Base-by-base conservation (phyloP, 2,329 filamentous ascomycete genomes). In the Dryadomyces quercus-mongolicae region DNA sequence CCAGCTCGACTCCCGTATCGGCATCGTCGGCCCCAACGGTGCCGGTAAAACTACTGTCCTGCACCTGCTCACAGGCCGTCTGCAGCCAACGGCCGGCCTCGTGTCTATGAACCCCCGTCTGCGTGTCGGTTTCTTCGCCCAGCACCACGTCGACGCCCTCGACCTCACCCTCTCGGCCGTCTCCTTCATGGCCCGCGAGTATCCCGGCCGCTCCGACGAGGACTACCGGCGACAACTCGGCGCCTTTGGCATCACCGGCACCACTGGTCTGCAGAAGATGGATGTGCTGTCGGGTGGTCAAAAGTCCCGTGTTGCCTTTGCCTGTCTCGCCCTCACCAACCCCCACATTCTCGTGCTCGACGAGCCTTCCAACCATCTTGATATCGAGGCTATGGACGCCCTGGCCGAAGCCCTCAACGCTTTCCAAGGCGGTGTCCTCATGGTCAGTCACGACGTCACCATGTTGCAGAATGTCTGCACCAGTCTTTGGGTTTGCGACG, bases 381-480 rank as follows among this genome's bases (percentile, higher is more conserved):
- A 98, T 81, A 97, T 98, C 62, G 93, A 98, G 70, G 93, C 93
- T 60, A 96, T 98, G 93, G 93, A 98, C 68, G 92, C 93, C 12
- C 75, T 98, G 52, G 85, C 88, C 5, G 82, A 85, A 34, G 93
- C 93, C 16, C 75, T 98, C 62, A 79, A 82, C 62, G 81, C 84
- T 60, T 98, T 97, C 73, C 80, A 95, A 71, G 93, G 93, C 58
- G 93, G 93, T 68, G 91, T 98, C 54, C 74, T 98, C 63, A 97
- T 98, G 90, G 93, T 98, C 55, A 95, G 88, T 65, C 93, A 98
- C 85, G 93, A 98, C 67, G 93, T 98, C 53, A 97, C 93, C 1
- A 96, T 98, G 89, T 70, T 98, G 69, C 90, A 95, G 74, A 95
- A 87, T 53, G 93, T 98, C 42, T 98, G 93, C 71, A 93, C 77